A percentile compares a stretch with the other conserved stretches of the same genome.
phyloP scores from a whole-genome alignment of 257 asterid genomes.

The Solanum tarapatanum region DNA sequence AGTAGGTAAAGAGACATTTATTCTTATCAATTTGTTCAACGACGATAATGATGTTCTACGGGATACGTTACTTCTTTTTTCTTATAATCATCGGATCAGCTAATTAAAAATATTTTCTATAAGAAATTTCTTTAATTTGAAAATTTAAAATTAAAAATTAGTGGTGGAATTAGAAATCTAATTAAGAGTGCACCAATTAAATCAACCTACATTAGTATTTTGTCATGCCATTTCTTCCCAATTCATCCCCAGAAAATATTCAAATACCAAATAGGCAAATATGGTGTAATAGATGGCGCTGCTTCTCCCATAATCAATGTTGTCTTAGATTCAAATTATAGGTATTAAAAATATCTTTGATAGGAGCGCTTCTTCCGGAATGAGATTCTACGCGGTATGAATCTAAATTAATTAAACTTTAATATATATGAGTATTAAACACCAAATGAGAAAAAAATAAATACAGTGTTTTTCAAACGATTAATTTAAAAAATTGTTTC shows the following conservation, averaged over 20 bases:
- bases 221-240: neutral
- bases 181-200: too few relatives aligned
- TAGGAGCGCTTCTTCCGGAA: neutral
- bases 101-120: neutral
- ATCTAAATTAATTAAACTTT: too few relatives aligned
- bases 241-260: neutral
- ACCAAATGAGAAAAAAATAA: too few relatives aligned
- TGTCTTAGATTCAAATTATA: too few relatives aligned
- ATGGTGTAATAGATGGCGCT: neutral
- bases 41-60: neutral
- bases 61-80: neutral
- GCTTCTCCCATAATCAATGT: too few relatives aligned
- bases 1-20: neutral
- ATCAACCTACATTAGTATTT: too few relatives aligned
- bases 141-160: neutral
- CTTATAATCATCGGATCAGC: neutral
- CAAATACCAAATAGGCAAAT: too few relatives aligned
- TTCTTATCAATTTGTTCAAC: neutral
- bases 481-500: neutral
- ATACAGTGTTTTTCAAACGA: too few relatives aligned
- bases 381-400: fast-evolving
- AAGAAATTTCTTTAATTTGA: neutral
- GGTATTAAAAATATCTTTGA: too few relatives aligned
- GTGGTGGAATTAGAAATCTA: neutral
- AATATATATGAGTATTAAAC: too few relatives aligned